phyloP scores from a whole-genome alignment of 441 rosid genomes.

The Populus hybrid region DNA sequence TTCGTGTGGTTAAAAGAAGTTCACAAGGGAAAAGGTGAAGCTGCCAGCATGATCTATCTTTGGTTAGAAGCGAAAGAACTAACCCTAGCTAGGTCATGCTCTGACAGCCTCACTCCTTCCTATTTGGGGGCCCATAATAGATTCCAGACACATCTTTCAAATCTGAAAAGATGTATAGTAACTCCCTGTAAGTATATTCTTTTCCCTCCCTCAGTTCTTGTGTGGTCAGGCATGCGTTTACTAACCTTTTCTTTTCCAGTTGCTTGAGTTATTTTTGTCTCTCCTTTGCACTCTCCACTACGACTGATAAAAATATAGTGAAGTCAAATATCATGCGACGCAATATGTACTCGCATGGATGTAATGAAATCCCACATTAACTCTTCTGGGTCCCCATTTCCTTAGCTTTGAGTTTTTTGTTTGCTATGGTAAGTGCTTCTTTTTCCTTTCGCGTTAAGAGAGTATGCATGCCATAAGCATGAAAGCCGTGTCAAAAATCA shows the following conservation, averaged over 20 bases:
- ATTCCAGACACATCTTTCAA: conserved; percentile 2
- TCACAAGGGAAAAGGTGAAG: conserved; percentile 85
- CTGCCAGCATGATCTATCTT: conserved; percentile 97
- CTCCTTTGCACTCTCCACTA: neutral
- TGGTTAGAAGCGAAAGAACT: conserved; percentile 32
- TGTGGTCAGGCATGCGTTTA: conserved; percentile 19
- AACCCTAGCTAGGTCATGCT: conserved; percentile 91
- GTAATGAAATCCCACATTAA: neutral
- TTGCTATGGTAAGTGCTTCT: neutral
- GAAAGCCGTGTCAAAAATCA: neutral
- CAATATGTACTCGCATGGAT: neutral
- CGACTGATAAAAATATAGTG: neutral
- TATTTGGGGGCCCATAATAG: conserved; percentile 35
- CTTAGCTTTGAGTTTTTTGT: neutral
- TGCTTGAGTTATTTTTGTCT: neutral
- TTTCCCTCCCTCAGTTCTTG: neutral
- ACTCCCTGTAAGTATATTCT: conserved; percentile 31
- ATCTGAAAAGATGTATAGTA: neutral
- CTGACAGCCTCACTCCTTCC: conserved; percentile 96
- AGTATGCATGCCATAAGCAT: too few relatives aligned
- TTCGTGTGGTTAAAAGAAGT: conserved; percentile 14
- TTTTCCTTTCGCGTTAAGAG: neutral
- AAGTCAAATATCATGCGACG: neutral
- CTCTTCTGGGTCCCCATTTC: too few relatives aligned
- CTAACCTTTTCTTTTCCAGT: neutral